A percentile compares a stretch with the other conserved stretches of the same genome.
Evolutionary conservation across 129 eudicot genomes (phyloP).

Genomic region (Flaveria robusta): DNA sequence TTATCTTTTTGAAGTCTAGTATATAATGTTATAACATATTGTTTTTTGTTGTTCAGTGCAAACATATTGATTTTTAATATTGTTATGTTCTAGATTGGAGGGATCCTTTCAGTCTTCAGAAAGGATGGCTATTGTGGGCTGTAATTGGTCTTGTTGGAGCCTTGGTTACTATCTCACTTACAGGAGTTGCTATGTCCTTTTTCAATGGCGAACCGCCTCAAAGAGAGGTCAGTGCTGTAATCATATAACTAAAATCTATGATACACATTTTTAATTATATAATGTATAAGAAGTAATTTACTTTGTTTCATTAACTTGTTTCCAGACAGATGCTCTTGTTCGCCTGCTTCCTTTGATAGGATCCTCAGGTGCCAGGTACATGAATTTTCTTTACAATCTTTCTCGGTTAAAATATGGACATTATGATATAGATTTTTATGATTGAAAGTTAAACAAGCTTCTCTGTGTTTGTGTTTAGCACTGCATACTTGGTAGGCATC

Average conservation of each 20-base stretch:
- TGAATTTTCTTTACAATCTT: not conserved
- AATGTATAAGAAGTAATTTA: not conserved
- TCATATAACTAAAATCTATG: not conserved
- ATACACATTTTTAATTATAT: not conserved
- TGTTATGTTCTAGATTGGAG: conserved; percentile 57
- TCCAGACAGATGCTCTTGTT: conserved; percentile 96
- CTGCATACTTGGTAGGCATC: conserved; percentile 77
- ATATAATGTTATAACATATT: not conserved
- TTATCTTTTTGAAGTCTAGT: conserved; percentile 4
- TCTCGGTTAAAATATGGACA: not conserved
- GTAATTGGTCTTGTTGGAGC: conserved; percentile 89
- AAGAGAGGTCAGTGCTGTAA: conserved; percentile 72
- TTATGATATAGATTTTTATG: not conserved
- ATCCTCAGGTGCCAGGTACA: conserved; percentile 83
- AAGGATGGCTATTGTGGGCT: conserved; percentile 98
- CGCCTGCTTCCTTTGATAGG: conserved; percentile 95
- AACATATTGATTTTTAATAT: not conserved
- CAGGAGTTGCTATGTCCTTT: conserved; percentile 79
- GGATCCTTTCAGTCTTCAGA: conserved; percentile 81
- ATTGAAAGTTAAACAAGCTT: conserved; percentile 6
- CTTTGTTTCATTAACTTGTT: conserved; percentile 20
- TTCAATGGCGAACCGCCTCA: conserved; percentile 73
- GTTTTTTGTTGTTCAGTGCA: not conserved
- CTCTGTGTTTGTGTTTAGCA: conserved; percentile 56
- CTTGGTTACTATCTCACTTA: conserved; percentile 62